A percentile compares a stretch with the other conserved stretches of the same genome.
phyloP scores from a whole-genome alignment of 495 filamentous ascomycete species.

The Ascobolus immersus region DNA sequence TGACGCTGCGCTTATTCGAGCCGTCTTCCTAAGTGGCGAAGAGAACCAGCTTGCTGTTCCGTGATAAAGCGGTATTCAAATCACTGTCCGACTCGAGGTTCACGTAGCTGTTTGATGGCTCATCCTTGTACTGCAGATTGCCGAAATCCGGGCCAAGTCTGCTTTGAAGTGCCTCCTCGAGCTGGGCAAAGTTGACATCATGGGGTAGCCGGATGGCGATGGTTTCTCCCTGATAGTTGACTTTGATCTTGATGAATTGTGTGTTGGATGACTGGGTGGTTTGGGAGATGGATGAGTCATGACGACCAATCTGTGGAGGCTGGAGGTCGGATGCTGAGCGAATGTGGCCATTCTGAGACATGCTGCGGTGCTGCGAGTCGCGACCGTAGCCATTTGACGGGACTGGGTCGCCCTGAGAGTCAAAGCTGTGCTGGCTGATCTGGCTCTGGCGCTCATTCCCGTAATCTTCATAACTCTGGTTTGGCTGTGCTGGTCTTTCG shows the following conservation, averaged over 20 bases:
- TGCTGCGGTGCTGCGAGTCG: too few species aligned
- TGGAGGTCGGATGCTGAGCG: conserved; percentile 19
- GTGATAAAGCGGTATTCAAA: conserved; percentile 47
- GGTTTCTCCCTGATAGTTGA: conserved; percentile 70
- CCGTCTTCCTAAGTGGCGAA: too few species aligned
- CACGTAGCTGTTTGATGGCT: conserved; percentile 46
- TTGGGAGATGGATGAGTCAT: conserved; percentile 48
- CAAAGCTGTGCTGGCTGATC: conserved; percentile 24
- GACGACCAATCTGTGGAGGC: conserved; percentile 31
- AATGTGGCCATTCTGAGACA: conserved; percentile 19
- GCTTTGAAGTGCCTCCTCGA: conserved; percentile 59
- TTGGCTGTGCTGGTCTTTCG: conserved; percentile 50
- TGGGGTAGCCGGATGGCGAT: conserved; percentile 71
- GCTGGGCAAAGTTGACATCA: conserved; percentile 48
- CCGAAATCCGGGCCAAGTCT: conserved; percentile 22
- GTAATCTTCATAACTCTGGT: conserved; percentile 49
- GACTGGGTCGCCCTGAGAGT: conserved; percentile 32
- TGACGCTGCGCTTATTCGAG: too few species aligned
- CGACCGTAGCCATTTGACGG: conserved; percentile 62
- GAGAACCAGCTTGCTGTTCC: conserved; percentile 69
- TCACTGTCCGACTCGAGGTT: conserved; percentile 55
- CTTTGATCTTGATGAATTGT: conserved; percentile 68
- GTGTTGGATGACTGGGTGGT: conserved; percentile 30
- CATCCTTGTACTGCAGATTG: conserved; percentile 71
- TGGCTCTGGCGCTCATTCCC: too few species aligned